A percentile compares a stretch with the other conserved stretches of the same genome.
Conservation (phyloP, 176 grass and related monocot genomes). For the Zizania latifolia region DNA sequence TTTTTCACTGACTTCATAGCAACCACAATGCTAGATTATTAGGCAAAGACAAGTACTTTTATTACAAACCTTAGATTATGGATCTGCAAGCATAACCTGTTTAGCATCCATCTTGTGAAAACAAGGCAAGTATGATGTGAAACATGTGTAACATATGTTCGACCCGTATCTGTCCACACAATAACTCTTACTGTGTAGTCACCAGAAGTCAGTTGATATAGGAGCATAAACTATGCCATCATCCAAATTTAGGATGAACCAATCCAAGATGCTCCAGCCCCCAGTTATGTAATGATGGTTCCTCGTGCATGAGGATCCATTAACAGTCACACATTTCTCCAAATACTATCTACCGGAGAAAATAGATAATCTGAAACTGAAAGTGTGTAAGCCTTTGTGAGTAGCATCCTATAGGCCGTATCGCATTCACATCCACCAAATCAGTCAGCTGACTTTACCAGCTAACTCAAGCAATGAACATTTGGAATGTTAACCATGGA, state of each 20-base stretch:
- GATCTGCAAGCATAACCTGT: neutral
- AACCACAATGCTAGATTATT: neutral
- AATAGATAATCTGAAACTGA: too few species aligned
- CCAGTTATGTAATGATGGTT: neutral
- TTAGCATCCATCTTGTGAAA: neutral
- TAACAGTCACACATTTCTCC: too few species aligned
- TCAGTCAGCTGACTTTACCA: neutral
- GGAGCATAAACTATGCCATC: constrained; percentile 50
- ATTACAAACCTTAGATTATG: neutral
- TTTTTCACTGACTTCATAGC: neutral
- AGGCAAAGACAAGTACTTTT: neutral
- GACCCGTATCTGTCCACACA: constrained; percentile 64
- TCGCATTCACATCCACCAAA: neutral
- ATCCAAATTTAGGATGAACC: constrained; percentile 52
- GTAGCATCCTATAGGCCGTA: neutral
- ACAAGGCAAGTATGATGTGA: neutral
- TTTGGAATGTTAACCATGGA: neutral
- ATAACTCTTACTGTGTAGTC: constrained; percentile 49
- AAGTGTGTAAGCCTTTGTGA: neutral
- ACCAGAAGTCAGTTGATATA: constrained; percentile 46
- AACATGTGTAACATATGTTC: constrained; percentile 31
- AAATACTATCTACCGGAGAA: too few species aligned
- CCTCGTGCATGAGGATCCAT: too few species aligned
- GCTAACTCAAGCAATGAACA: neutral
- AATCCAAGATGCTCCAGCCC: constrained; percentile 44